phyloP scores from a whole-genome alignment of 768 basidiomycete species.

The Russula sp. region DNA sequence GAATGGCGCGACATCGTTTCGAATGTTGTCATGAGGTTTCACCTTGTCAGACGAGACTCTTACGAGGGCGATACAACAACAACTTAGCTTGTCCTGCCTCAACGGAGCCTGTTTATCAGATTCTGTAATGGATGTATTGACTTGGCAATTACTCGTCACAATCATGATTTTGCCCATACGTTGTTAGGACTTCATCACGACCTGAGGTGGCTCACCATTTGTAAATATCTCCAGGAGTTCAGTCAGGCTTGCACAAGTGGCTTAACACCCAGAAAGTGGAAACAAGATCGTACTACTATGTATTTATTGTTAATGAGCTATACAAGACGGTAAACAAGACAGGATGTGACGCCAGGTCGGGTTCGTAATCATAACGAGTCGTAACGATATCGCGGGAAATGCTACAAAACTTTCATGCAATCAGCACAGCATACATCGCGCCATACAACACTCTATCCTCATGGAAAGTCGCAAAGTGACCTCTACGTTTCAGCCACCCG shows the following conservation, averaged over 20 bases:
- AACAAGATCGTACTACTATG: neutral
- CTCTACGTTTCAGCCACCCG: constrained; percentile 40
- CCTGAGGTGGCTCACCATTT: neutral
- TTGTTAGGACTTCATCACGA: neutral
- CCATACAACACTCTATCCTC: constrained; percentile 9
- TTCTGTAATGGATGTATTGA: neutral
- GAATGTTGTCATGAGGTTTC: constrained; percentile 60
- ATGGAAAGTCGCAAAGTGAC: neutral
- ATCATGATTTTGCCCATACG: neutral
- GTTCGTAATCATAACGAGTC: constrained; percentile 15
- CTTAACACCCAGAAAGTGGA: too few species aligned
- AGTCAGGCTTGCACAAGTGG: neutral
- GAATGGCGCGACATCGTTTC: constrained; percentile 90
- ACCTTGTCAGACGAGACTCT: constrained; percentile 22
- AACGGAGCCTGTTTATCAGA: neutral
- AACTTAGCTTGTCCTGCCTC: neutral
- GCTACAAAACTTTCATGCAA: constrained; percentile 17
- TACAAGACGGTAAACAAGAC: constrained; percentile 9
- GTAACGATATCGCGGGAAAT: constrained; percentile 1
- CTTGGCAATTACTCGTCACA: neutral
- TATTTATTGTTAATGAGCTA: constrained; percentile 9
- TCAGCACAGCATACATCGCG: constrained; percentile 22
- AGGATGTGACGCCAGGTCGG: constrained; percentile 11
- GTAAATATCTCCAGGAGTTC: neutral
- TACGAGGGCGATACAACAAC: neutral